Evolutionary conservation across 106 monocot genomes (phyloP), one percentile per base, ranked within the genome.

Genomic region (Ottelia alismoides): DNA sequence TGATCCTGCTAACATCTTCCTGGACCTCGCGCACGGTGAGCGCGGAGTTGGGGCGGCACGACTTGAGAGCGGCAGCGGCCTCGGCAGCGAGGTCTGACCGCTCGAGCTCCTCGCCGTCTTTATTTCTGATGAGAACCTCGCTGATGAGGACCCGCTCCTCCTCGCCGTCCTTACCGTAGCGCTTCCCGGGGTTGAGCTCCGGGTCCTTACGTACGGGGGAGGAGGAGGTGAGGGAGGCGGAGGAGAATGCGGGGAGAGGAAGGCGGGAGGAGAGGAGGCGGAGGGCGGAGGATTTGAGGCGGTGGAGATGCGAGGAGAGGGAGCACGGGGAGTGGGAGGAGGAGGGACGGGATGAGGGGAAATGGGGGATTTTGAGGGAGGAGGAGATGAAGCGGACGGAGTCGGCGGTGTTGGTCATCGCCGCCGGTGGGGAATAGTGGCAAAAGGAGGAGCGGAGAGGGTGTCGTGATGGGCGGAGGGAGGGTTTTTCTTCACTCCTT

Each of bases 101-200:
- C 69, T 89, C 98, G 31, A 90, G 65, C 26, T 61, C 69, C 58
- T 98, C 98, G 44, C 98, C 98, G 53, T 98, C 98, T 76, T 86
- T 90, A 24, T 69, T 77, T 67, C 98, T 49, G 9, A 98, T 72
- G 65, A 82, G 53, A 7, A 98, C 89, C 82, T 98, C 89, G 70
- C 98, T 90, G 12, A 98, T 86, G 44, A 90, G 69, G 7, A 90
- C 81, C 67, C 90, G 49, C 70, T 90, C 98, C 65, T 98, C 85
- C 25, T 70, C 76, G n/a, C n/a, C n/a, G 23, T 72, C 81, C 49
- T 62, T 74, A 26, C 64, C 71, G 65, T 63, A 45, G 20, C 66
- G 25, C 75, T 66, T 23, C 31, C 67, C 35, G 14, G 40, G 57
- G 30, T 55, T 48, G 0, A 47, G 56, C 46, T 60, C 72, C 46